phyloP scores from a whole-genome alignment of 805 yeast genomes.

The Ogataea henricii region DNA sequence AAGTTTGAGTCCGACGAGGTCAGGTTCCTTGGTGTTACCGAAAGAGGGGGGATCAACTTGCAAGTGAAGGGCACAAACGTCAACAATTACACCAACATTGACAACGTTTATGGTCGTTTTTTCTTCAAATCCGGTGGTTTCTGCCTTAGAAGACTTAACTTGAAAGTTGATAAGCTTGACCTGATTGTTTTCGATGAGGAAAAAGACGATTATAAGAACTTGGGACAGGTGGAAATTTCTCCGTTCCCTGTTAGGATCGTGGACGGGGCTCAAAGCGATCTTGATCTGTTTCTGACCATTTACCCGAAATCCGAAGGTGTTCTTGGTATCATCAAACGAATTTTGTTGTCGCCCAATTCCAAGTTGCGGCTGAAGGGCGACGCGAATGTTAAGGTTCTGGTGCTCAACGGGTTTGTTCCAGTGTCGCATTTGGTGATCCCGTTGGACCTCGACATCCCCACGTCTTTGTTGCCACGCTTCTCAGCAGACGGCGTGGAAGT shows the following conservation, averaged over 20 bases:
- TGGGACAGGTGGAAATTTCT: constrained; percentile 38
- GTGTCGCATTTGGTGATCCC: constrained; percentile 34
- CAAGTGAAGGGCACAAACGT: constrained; percentile 33
- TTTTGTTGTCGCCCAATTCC: constrained; percentile 35
- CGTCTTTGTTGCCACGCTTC: constrained; percentile 24
- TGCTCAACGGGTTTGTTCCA: constrained; percentile 38
- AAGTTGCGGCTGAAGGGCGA: constrained; percentile 37
- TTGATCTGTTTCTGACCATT: constrained; percentile 34
- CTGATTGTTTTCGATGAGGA: constrained; percentile 31
- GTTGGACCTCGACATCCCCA: constrained; percentile 33
- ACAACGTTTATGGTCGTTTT: constrained; percentile 25
- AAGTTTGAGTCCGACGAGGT: constrained; percentile 35
- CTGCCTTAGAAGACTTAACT: constrained; percentile 28
- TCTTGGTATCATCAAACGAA: constrained; percentile 34
- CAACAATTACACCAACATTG: constrained; percentile 36
- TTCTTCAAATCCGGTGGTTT: constrained; percentile 38
- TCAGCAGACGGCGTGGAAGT: constrained; percentile 26
- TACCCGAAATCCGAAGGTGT: constrained; percentile 38
- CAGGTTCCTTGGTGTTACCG: constrained; percentile 32
- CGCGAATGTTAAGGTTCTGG: constrained; percentile 33
- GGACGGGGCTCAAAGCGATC: constrained; percentile 26
- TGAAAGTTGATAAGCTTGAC: constrained; percentile 35
- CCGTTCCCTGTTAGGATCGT: constrained; percentile 37
- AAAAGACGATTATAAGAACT: constrained; percentile 22
- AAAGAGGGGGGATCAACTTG: constrained; percentile 36